A percentile compares a stretch with the other conserved stretches of the same genome.
Evolutionary conservation across 2,329 filamentous ascomycete species (phyloP).

Genomic region (Coniochaeta sp.): DNA sequence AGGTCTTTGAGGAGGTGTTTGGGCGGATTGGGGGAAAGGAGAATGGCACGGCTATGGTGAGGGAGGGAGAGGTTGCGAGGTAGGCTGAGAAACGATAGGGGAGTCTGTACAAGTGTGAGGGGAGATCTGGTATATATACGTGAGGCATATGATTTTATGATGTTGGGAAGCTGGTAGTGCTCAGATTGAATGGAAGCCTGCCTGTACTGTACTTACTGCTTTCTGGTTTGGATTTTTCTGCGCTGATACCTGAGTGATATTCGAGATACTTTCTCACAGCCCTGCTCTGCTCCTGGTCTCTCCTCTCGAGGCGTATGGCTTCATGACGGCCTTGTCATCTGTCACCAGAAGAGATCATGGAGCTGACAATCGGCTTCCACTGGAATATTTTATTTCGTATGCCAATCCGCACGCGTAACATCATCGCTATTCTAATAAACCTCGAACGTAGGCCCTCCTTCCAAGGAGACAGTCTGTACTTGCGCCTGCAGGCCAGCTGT

Average conservation of each 20-base stretch:
- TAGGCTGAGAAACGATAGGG: not conserved
- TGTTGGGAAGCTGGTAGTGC: not conserved
- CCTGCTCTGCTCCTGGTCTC: not conserved
- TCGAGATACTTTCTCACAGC: not conserved
- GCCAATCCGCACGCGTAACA: not conserved
- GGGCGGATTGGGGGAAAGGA: constrained; percentile 30
- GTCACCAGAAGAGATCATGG: not conserved
- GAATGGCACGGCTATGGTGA: not conserved
- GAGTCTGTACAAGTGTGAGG: too few species aligned
- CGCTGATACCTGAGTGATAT: not conserved
- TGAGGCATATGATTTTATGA: not conserved
- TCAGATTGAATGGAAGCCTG: not conserved
- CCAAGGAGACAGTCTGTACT: not conserved
- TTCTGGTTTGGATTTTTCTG: not conserved
- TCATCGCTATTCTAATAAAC: not conserved
- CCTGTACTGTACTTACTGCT: not conserved
- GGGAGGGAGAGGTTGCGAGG: not conserved
- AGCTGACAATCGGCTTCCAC: not conserved
- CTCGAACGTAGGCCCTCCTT: not conserved
- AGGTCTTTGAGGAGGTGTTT: constrained; percentile 61
- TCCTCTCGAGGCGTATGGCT: not conserved
- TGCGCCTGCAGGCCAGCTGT: not conserved
- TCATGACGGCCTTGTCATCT: not conserved
- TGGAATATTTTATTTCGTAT: not conserved
- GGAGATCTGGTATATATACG: not conserved